phyloP scores from a whole-genome alignment of 306 rosid genomes.

The Hippophae rhamnoides region DNA sequence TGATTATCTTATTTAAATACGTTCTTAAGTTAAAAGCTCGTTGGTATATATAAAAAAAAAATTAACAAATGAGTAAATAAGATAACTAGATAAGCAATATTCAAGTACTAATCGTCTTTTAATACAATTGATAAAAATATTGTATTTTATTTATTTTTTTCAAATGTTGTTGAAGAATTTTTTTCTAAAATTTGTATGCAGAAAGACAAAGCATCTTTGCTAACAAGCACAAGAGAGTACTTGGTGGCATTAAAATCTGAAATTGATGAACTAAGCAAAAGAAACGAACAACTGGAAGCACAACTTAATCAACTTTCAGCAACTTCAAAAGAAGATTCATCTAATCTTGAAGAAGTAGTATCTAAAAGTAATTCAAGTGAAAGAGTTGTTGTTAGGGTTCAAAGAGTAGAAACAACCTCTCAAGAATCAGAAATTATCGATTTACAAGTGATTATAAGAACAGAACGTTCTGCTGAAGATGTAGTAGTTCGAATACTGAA shows the following conservation, averaged over 20 bases:
- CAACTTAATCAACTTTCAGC: conserved; percentile 2
- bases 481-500: conserved; percentile 45
- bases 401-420: conserved; percentile 38
- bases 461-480: conserved; percentile 38
- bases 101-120: too few species aligned
- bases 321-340: not conserved
- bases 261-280: conserved; percentile 42
- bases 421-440: conserved; percentile 38
- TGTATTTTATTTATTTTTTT: too few species aligned
- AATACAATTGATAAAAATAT: too few species aligned
- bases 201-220: conserved; percentile 84
- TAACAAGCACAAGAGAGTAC: conserved; percentile 56
- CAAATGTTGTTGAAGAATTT: not conserved
- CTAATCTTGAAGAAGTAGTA: not conserved
- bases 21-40: too few species aligned
- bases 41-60: too few species aligned
- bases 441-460: conserved; percentile 48
- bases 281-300: conserved; percentile 41
- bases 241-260: conserved; percentile 41
- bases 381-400: conserved; percentile 36
- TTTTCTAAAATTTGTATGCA: not conserved
- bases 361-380: conserved; percentile 19
- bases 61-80: too few species aligned
- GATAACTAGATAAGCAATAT: too few species aligned
- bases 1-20: too few species aligned